Conservation (phyloP, 345 rosid species). For the Dovyalis caffra region DNA sequence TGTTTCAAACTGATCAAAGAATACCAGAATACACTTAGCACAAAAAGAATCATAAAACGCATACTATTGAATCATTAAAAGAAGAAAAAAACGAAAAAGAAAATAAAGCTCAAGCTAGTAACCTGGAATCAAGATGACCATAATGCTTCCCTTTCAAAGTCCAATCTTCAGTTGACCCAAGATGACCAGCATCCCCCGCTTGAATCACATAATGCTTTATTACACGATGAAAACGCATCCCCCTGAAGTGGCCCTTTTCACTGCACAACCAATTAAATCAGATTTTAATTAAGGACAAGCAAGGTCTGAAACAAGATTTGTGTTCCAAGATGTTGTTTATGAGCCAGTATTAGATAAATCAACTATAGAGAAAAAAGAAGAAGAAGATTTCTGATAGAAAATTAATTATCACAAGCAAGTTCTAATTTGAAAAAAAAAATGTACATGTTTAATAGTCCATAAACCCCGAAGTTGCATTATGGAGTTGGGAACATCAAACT, state of each 20-base stretch:
- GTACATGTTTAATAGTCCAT: neutral
- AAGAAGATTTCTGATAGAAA: too few relatives aligned
- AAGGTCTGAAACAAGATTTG: neutral
- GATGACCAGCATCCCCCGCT: conserved; percentile 21
- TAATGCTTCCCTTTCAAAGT: conserved; percentile 27
- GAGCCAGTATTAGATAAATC: neutral
- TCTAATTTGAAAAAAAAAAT: too few relatives aligned
- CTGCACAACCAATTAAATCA: conserved; percentile 19
- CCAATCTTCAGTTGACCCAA: conserved; percentile 24
- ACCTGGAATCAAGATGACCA: conserved; percentile 26
- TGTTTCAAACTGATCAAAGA: conserved; percentile 23
- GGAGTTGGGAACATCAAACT: neutral
- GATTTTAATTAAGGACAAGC: neutral
- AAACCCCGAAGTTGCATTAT: neutral
- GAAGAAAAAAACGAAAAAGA: neutral
- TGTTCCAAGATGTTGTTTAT: neutral
- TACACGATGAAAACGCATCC: conserved; percentile 26
- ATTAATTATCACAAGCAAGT: too few relatives aligned
- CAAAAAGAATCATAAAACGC: neutral
- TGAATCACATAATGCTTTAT: conserved; percentile 33
- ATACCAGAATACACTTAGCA: neutral
- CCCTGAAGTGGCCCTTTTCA: conserved; percentile 27
- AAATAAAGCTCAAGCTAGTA: neutral
- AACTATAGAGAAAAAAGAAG: neutral
- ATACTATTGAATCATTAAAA: neutral